Percentiles rank a stretch among this genome's conserved stretches.
phyloP scores from a whole-genome alignment of 164 flowering plant genomes.

The Piper longum region DNA sequence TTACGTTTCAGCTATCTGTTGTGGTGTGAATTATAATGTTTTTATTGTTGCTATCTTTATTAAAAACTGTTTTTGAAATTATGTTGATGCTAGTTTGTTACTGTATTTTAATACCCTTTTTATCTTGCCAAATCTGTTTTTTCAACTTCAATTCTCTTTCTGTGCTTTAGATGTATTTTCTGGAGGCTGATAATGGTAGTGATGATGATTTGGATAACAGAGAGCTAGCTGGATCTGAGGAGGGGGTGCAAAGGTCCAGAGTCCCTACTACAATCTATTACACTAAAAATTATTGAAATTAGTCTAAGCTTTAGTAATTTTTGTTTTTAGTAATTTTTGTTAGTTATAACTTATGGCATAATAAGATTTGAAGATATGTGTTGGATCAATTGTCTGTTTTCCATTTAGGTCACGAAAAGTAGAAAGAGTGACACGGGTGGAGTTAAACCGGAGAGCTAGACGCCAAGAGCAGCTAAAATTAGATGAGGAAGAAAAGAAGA shows the following conservation, averaged over 20 bases:
- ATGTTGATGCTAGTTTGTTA: background rate
- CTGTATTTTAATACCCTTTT: background rate
- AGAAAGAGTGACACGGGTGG: constrained; percentile 64
- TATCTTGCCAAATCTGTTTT: constrained; percentile 1
- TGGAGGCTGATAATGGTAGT: constrained; percentile 45
- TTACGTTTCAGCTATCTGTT: no score
- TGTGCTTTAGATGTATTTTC: constrained; percentile 44
- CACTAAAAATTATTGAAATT: background rate
- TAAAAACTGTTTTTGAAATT: background rate
- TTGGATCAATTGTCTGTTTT: background rate
- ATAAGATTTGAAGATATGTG: background rate
- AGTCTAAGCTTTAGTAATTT: background rate
- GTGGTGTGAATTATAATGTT: no score
- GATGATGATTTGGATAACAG: constrained; percentile 40
- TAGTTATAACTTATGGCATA: background rate
- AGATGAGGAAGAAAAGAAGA: constrained; percentile 52
- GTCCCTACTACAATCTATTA: background rate
- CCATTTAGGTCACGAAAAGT: constrained; percentile 33
- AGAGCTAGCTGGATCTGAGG: constrained; percentile 19
- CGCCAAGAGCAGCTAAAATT: constrained; percentile 47
- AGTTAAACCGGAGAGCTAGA: constrained; percentile 63
- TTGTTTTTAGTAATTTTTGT: background rate
- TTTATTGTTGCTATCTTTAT: background rate
- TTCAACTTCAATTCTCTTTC: background rate
- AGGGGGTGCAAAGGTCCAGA: constrained; percentile 39